A percentile compares a stretch with the other conserved stretches of the same genome.
These are phyloP conservation scores for Phoma herbarum DNA, from an alignment of 2,329 filamentous ascomycete species.

Conservation along the genomic window DNA sequence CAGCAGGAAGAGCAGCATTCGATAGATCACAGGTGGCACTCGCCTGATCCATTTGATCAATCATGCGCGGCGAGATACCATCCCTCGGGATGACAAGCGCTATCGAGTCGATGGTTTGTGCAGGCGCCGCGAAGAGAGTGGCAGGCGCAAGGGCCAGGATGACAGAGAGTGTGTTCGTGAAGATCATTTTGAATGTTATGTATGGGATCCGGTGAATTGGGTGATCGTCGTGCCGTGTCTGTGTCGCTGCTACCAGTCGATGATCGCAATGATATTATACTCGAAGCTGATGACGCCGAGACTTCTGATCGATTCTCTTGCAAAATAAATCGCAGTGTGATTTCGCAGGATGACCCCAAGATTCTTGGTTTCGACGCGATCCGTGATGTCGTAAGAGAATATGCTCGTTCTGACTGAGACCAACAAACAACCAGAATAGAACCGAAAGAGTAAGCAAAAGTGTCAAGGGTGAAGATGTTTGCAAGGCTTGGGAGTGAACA, in stretches of 20 bases:
- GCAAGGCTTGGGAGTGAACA: slow-evolving; percentile 11
- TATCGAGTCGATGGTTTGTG: slow-evolving; percentile 34
- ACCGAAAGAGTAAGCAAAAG: slow-evolving; percentile 12
- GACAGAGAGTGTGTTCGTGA: slow-evolving; percentile 43
- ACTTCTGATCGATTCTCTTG: slow-evolving; percentile 6
- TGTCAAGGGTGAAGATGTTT: slow-evolving; percentile 2
- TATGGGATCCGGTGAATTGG: not conserved
- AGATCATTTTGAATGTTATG: slow-evolving; percentile 42
- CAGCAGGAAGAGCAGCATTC: slow-evolving; percentile 39
- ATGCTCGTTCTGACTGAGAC: slow-evolving; percentile 2
- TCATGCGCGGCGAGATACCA: slow-evolving; percentile 24
- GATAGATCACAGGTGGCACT: slow-evolving; percentile 43
- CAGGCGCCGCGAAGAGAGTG: slow-evolving; percentile 46
- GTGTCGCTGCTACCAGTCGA: slow-evolving; percentile 10
- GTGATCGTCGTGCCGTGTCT: not conserved
- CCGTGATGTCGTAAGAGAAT: slow-evolving; percentile 19
- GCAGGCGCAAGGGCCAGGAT: slow-evolving; percentile 47
- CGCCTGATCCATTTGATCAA: slow-evolving; percentile 33
- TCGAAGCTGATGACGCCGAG: slow-evolving; percentile 1
- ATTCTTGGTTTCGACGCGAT: not conserved
- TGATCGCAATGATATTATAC: slow-evolving; percentile 19
- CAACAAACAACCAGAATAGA: slow-evolving; percentile 12
- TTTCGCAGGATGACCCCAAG: not conserved
- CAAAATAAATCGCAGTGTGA: slow-evolving; percentile 6
- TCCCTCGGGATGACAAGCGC: slow-evolving; percentile 29